Evolutionary conservation across 306 rosid genomes (phyloP), one percentile per base, ranked within the genome.

Genomic region (Cucurbita maxima): DNA sequence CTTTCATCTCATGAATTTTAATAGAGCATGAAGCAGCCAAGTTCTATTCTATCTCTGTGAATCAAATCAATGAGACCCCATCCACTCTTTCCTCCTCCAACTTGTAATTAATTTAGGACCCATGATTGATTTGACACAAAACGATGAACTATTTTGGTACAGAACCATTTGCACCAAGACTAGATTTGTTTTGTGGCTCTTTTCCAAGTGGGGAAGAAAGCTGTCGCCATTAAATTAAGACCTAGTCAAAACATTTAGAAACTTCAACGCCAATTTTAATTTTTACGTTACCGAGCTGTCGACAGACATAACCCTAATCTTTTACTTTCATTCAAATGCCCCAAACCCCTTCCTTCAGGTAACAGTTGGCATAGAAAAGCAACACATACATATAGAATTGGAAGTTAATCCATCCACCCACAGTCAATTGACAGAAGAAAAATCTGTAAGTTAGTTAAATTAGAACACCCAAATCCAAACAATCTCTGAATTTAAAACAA

Each of bases 241-340:
- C 5, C 30, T 10, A 60, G 45, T 34, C 67, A 37, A 60, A 7
- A 2, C 3, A 54, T 7, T 54, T 54, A 43, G 51, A 64, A 64
- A 64, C 71, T 64, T 43, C 2, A 43, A 64, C 37, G 25, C 71
- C 52, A 66, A 12, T 10, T 66, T 30, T 34, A 19, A 18, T 36
- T n/a, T 41, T 44, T 66, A 66, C 55, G 55, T 43, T 66, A 19
- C 38, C 72, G 34, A 43, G 72, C 72, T 66, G 72, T 66, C n/a
- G n/a, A 18, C 36, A 11, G n/a, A 9, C 9, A 10, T 9, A 66
- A 18, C 25, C 30, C 9, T n/a, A n/a, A 63, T 40, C 64, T 30
- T 6, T 6, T 30, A 30, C 43, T 30, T 5, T 4, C 69, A 38
- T 36, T 37, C 47, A 36, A 60, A 61, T 61, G 47, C 2, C 3